Conservation (phyloP, 192 early-diverging fungal genomes). For the Linnemannia elongata region DNA sequence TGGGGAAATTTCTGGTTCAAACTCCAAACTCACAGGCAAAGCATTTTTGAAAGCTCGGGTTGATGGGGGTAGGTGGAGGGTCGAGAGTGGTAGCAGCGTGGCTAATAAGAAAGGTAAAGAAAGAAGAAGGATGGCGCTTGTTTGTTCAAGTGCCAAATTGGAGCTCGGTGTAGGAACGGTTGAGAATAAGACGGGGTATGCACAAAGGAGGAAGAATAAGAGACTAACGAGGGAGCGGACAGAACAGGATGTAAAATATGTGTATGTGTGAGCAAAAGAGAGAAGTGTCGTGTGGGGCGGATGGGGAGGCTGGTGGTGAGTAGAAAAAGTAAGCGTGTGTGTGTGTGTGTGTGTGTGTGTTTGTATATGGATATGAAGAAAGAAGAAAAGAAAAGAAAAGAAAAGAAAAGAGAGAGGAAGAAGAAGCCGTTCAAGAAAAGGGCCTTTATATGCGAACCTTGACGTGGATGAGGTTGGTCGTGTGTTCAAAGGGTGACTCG, state of each 20-base stretch:
- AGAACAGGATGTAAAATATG: not conserved
- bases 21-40: constrained; percentile 56
- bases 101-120: constrained; percentile 14
- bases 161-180: not conserved
- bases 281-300: not conserved
- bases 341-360: constrained; percentile 4
- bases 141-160: not conserved
- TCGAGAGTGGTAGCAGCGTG: constrained; percentile 24
- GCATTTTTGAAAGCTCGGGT: constrained; percentile 54
- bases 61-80: constrained; percentile 25
- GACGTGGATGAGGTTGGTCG: not conserved
- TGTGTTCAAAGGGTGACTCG: constrained; percentile 4
- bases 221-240: not conserved
- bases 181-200: not conserved
- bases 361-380: constrained; percentile 1
- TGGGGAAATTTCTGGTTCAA: constrained; percentile 36
- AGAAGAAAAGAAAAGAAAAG: constrained; percentile 7
- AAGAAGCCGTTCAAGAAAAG: not conserved
- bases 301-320: not conserved
- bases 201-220: not conserved
- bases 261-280: not conserved
- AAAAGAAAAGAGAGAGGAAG: not conserved
- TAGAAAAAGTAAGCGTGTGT: not conserved
- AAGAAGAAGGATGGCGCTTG: not conserved
- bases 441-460: constrained; percentile 5